Percentiles rank a stretch among this genome's conserved stretches.
These are phyloP conservation scores for Craterostigma plantagineum DNA, from an alignment of 257 asterid species.

Conservation along the genomic window DNA sequence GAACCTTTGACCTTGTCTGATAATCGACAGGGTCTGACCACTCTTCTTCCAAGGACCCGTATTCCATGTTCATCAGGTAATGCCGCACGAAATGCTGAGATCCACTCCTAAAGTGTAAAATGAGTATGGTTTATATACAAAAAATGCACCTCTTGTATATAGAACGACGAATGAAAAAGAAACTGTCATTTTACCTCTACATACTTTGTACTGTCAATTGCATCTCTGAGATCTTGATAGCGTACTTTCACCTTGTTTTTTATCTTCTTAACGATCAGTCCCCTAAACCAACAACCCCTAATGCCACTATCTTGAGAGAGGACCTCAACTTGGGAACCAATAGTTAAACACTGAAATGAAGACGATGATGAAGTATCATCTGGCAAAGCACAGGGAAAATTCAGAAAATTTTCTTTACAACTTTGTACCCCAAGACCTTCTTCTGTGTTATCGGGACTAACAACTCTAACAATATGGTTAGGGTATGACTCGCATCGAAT, in stretches of 20 bases:
- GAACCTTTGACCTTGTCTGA: slow-evolving; percentile 18
- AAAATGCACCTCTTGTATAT: not conserved
- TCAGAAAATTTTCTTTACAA: slow-evolving; percentile 10
- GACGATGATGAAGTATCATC: slow-evolving; percentile 7
- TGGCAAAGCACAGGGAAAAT: too few relatives aligned
- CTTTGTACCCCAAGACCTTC: not conserved
- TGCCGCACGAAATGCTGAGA: slow-evolving; percentile 43
- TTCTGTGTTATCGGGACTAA: too few relatives aligned
- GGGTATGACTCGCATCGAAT: not conserved
- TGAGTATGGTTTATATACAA: too few relatives aligned
- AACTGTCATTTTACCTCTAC: slow-evolving; percentile 36
- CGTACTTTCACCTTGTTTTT: slow-evolving; percentile 56
- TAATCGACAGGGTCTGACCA: slow-evolving; percentile 10
- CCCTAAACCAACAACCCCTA: slow-evolving; percentile 91
- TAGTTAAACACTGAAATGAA: slow-evolving; percentile 12
- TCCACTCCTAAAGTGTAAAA: slow-evolving; percentile 44
- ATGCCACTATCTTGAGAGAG: slow-evolving; percentile 81
- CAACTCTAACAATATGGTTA: too few relatives aligned
- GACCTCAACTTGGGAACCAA: slow-evolving; percentile 66
- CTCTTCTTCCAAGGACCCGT: slow-evolving; percentile 36
- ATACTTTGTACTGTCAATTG: slow-evolving; percentile 43
- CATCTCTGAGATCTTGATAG: slow-evolving; percentile 66
- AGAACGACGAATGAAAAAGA: not conserved
- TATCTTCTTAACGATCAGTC: slow-evolving; percentile 43
- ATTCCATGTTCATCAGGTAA: slow-evolving; percentile 29